phyloP scores from a whole-genome alignment of 208 protist genomes.

The Trypanosomatidae sp. region DNA sequence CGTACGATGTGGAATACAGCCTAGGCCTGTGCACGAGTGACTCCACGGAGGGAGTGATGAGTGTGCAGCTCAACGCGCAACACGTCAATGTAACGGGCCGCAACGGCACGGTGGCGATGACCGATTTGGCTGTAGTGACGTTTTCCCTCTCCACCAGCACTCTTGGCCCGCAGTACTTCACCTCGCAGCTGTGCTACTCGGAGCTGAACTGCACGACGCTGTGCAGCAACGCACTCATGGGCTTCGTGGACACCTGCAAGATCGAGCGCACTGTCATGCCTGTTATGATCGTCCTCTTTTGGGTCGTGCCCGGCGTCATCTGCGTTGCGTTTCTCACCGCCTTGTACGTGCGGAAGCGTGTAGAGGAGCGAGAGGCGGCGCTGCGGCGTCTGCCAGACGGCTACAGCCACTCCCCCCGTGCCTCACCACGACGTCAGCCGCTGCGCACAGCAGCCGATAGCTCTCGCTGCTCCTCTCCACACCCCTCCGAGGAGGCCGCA shows the following conservation, averaged over 20 bases:
- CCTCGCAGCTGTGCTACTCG: constrained; percentile 40
- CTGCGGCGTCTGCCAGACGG: neutral
- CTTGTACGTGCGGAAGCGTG: constrained; percentile 33
- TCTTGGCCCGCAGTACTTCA: constrained; percentile 31
- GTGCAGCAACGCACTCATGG: constrained; percentile 29
- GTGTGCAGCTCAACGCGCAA: constrained; percentile 32
- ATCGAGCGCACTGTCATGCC: constrained; percentile 37
- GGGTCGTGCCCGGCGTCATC: constrained; percentile 27
- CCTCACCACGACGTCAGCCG: neutral
- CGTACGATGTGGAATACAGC: constrained; percentile 33
- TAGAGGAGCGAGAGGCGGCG: constrained; percentile 21
- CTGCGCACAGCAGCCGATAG: too few relatives aligned
- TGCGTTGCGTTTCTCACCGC: constrained; percentile 31
- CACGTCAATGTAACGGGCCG: constrained; percentile 23
- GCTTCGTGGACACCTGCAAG: constrained; percentile 27
- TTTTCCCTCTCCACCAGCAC: constrained; percentile 19
- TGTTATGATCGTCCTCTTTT: constrained; percentile 34
- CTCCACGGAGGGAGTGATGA: constrained; percentile 26
- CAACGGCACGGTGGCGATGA: constrained; percentile 22
- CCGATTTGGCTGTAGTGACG: constrained; percentile 18
- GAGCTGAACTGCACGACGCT: constrained; percentile 40
- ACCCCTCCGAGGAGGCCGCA: too few relatives aligned
- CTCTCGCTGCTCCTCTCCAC: too few relatives aligned
- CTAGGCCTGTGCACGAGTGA: constrained; percentile 36
- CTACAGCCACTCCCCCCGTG: neutral